Base-by-base conservation (phyloP, 1,139 yeast species). In the Zygosaccharomyces pseudobailii region DNA sequence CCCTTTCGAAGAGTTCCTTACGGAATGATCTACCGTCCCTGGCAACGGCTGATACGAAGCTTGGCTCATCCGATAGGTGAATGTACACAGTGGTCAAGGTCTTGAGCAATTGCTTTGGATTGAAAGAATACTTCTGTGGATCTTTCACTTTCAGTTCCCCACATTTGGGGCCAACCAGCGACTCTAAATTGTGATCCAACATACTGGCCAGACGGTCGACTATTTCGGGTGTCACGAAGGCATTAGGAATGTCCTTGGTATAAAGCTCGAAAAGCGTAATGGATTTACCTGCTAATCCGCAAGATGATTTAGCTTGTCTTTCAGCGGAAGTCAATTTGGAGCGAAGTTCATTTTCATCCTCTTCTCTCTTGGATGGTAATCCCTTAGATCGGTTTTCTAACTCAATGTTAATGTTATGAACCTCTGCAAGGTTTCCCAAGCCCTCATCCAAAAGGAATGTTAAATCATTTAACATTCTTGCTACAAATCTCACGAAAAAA, bases 141-240 rank as follows among this genome's bases (percentile, higher is more conserved):
- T 85, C 78, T 51, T 77, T 76, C 24, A 92, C 98, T 65, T 87
- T 88, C 56, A 92, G 76, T 50, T 86, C 89, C 9, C 92, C 79
- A 69, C 96, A 90, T 63, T 86, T 86, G 13, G 97, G 97, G 0
- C 99, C 99, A 21, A 90, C 97, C 69, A 92, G 73, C 7, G 92
- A 88, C 37, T 82, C 87, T 53, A 92, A 72, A 65, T 92, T 92
- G 68, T 90, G 92, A 69, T 92, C 87, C 63, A 92, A 72, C 99
- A 92, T 92, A 41, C 96, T 89, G 0, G 98, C 96, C 52, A 92
- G 72, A 66, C 98, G 77, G 59, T 88, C 96, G 38, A 92, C 96
- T 59, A 92, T 82, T 69, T 94, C 98, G 1, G 88, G 82, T 42
- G 88, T 83, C 4, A 84, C 82, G 69, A 92, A 94, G 0, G 96